Base-by-base conservation (phyloP, 441 rosid genomes). In the Erodium moschatum region DNA sequence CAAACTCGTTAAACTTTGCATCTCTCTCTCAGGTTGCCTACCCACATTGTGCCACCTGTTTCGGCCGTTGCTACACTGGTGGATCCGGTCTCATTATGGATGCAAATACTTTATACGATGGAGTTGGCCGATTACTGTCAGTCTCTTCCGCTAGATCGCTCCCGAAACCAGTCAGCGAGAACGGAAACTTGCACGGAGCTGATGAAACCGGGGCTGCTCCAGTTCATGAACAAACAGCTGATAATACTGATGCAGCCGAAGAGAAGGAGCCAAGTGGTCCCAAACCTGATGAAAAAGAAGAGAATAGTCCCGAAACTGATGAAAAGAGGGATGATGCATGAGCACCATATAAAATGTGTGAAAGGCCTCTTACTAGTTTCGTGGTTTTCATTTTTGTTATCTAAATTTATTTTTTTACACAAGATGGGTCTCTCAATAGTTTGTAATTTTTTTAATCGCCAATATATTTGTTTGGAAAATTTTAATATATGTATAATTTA, bases 61-160 rank as follows among this genome's bases (percentile, higher is more conserved):
- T 89, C 18, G 98, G 93, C n/a, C 88, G 95, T 58, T 93, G 96
- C 78, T 91, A 89, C 78, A 88, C 88, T 0, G 93, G 95, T 18
- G 97, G 93, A 70, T 82, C 81, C 64, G 82, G 78, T 29, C 79
- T 91, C 20, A 67, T 93, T 38, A 83, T 85, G 90, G 93, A 91
- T 52, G 91, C 90, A 0, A 89, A 91, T 82, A 81, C 72, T 42
- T 68, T 80, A 63, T 86, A 81, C 44, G 89, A 85, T 1, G 91
- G 97, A 67, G 65, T 91, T 13, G 73, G 74, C 64, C 87, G 89
- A 40, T 76, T 91, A 66, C 71, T 87, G 72, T 70, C 81, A 6
- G 75, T 85, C 60, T 79, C 96, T 46, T 64, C 88, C 0, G 21
- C 83, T 18, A 87, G 77, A 77, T 87, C 80, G 50, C 84, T 82